Base-by-base conservation (phyloP, 164 flowering plant genomes). In the Houttuynia cordata region DNA sequence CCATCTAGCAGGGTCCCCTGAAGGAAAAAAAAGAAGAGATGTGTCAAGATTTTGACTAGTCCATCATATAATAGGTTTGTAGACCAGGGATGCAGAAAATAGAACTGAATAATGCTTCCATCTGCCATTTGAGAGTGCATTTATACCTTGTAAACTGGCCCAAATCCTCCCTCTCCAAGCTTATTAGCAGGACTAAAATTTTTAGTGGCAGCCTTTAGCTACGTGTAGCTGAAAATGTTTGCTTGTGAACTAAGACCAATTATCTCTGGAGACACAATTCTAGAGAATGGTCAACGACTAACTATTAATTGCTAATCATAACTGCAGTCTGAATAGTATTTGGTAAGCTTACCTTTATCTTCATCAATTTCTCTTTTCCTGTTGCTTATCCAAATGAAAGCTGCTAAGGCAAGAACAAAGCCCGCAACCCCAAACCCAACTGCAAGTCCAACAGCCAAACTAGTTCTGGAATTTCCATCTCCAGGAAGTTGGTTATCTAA, bases 91-190 rank as follows among this genome's bases (percentile, higher is more conserved):
- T 30, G 37, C 37, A 30, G 37, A 17, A 14, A 3, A 14, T 3
- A 45, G 3, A 42, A 42, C 1, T 1, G 17, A 14, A 45, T 7
- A 10, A n/a, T 45, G 49, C 17, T 45, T 7, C 3, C 12, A 45
- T 45, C 17, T 45, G 17, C 17, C 49, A 17, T 3, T 45, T 45
- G 17, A 12, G 2, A 45, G 49, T 45, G 49, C 9, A 10, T 12
- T 12, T 45, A 45, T 71, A 83, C 97, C 91, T 81, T 85, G 59
- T 68, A 90, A 58, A 90, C 97, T 49, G 95, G 82, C 62, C 97
- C 95, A 74, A 90, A 90, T 49, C 97, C 97, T 53, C 95, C 95
- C 70, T 87, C 96, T 59, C 97, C 96, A 24, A 91, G 87, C 70
- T 91, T 91, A 66, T 91, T 85, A 25, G 72, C 67, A 59, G 78